phyloP scores from a whole-genome alignment of 2,329 filamentous ascomycete genomes.

The Aureobasidium sp. region DNA sequence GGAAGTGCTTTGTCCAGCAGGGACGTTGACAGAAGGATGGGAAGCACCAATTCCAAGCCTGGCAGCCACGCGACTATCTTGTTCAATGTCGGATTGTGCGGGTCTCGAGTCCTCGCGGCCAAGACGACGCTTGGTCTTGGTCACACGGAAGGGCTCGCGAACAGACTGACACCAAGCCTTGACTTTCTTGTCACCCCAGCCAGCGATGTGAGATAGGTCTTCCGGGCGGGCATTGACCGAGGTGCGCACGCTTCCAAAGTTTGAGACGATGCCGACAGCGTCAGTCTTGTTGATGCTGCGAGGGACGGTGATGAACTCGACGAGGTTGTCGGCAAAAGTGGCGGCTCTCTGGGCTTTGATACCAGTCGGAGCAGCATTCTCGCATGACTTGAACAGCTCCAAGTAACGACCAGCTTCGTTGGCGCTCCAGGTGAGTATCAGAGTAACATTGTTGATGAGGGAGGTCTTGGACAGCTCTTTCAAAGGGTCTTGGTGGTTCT shows the following conservation, averaged over 20 bases:
- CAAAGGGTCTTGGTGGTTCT: constrained; percentile 82
- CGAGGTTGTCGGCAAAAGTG: constrained; percentile 74
- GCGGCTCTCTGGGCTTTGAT: constrained; percentile 81
- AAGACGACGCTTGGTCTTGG: constrained; percentile 52
- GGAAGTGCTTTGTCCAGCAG: constrained; percentile 18
- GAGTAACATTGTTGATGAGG: constrained; percentile 81
- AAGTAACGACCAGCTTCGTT: constrained; percentile 89
- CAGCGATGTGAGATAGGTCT: constrained; percentile 72
- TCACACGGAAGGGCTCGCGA: constrained; percentile 72
- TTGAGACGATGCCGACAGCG: constrained; percentile 78
- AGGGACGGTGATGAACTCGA: constrained; percentile 88
- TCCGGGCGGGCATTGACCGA: constrained; percentile 84
- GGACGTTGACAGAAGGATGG: constrained; percentile 19
- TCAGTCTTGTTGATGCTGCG: constrained; percentile 91
- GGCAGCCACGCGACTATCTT: constrained; percentile 20
- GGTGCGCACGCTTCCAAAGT: constrained; percentile 80
- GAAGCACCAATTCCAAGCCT: constrained; percentile 25
- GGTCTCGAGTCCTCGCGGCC: constrained; percentile 24
- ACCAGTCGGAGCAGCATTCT: constrained; percentile 70
- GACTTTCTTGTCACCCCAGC: constrained; percentile 95
- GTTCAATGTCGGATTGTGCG: constrained; percentile 20
- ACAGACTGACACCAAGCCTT: constrained; percentile 75
- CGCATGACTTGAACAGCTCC: constrained; percentile 89
- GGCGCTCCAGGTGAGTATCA: constrained; percentile 90
- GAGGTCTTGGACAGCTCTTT: constrained; percentile 89